A percentile compares a stretch with the other conserved stretches of the same genome.
Conservation (phyloP, 169 alveolate species). For the Eimeria maxima region DNA sequence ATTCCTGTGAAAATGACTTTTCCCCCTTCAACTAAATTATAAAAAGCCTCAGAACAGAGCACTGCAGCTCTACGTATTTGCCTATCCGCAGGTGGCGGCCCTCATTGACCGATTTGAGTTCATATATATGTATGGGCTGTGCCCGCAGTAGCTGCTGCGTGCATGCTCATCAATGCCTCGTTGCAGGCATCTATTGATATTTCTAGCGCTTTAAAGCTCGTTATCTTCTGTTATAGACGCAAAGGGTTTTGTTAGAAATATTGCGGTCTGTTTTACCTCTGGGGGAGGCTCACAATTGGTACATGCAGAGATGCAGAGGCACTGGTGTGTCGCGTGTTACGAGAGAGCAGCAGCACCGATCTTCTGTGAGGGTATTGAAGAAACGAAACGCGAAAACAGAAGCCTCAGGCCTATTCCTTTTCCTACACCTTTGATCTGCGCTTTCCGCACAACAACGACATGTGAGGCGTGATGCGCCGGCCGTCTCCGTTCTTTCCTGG, state of each 20-base stretch:
- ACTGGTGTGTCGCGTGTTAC: not conserved
- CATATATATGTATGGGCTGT: not conserved
- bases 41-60: not conserved
- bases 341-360: not conserved
- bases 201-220: not conserved
- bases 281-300: not conserved
- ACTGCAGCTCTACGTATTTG: not conserved
- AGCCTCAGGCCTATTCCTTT: not conserved
- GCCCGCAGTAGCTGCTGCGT: conserved; percentile 24
- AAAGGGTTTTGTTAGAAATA: not conserved
- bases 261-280: not conserved
- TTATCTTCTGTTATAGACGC: not conserved
- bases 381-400: not conserved
- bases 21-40: not conserved
- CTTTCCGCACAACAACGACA: not conserved
- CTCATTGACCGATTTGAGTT: not conserved
- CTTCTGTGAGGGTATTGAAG: not conserved
- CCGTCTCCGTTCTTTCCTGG: not conserved
- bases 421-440: not conserved
- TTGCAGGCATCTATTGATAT: not conserved
- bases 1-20: not conserved
- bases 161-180: conserved; percentile 10
- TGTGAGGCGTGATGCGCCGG: not conserved
- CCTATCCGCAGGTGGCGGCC: conserved; percentile 3
- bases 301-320: not conserved